These are phyloP conservation scores for Ganoderma sp. DNA, from an alignment of 1,284 basidiomycete genomes.

Conservation along the genomic window DNA sequence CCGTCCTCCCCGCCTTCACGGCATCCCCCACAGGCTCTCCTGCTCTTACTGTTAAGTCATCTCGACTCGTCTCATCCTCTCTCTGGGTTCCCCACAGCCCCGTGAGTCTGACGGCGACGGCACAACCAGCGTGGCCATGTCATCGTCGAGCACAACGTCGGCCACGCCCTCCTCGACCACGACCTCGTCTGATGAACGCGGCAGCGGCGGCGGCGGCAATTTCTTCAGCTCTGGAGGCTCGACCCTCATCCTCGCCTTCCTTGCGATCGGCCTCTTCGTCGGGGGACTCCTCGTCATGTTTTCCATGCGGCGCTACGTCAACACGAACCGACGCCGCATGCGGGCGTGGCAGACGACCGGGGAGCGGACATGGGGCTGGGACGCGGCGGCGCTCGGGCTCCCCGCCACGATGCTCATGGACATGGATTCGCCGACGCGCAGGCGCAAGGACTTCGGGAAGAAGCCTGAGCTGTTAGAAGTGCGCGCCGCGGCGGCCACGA, in stretches of 20 bases:
- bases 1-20: conserved; percentile 14
- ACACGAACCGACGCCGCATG: conserved; percentile 21
- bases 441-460: conserved; percentile 24
- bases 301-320: conserved; percentile 34
- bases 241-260: conserved; percentile 39
- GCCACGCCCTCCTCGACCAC: conserved; percentile 15
- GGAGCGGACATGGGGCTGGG: conserved; percentile 18
- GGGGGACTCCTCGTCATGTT: conserved; percentile 38
- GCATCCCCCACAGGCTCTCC: conserved; percentile 8
- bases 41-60: background rate
- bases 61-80: background rate
- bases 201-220: conserved; percentile 2
- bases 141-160: conserved; percentile 7
- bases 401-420: conserved; percentile 10
- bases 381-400: conserved; percentile 11
- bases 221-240: conserved; percentile 35
- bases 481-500: conserved; percentile 3
- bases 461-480: conserved; percentile 37
- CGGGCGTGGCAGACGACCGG: conserved; percentile 12
- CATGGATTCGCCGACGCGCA: conserved; percentile 12
- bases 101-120: background rate
- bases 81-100: background rate
- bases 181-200: conserved; percentile 5
- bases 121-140: conserved; percentile 17
- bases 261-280: conserved; percentile 38